phyloP scores from a whole-genome alignment of 2,329 filamentous ascomycete genomes.

The Talaromyces pinophilus region DNA sequence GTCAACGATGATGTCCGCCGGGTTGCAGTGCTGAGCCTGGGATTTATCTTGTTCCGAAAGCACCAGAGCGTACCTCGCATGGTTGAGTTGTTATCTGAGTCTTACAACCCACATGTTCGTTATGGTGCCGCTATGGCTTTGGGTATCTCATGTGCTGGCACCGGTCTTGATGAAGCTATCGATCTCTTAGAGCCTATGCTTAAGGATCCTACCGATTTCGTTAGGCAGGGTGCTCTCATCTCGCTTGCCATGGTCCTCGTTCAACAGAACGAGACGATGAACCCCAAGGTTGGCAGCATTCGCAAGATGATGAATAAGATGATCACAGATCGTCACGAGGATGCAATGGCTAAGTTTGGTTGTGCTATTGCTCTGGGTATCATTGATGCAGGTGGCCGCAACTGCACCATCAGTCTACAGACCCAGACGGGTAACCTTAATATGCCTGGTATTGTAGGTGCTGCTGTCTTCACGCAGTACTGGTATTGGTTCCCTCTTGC shows the following conservation, averaged over 20 bases:
- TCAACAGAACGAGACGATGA: constrained; percentile 99
- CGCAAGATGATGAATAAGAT: constrained; percentile 94
- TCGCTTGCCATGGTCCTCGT: constrained; percentile 96
- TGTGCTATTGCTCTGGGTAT: constrained; percentile 92
- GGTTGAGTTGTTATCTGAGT: constrained; percentile 97
- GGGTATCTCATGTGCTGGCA: constrained; percentile 96
- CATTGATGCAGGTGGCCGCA: constrained; percentile 95
- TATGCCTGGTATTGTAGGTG: constrained; percentile 96
- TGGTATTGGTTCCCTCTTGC: constrained; percentile 99
- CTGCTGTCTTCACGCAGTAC: constrained; percentile 98
- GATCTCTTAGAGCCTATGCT: constrained; percentile 98
- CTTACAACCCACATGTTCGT: constrained; percentile 96
- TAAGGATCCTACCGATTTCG: constrained; percentile 98
- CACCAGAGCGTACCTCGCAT: constrained; percentile 95
- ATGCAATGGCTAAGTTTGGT: constrained; percentile 99
- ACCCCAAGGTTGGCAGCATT: constrained; percentile 88
- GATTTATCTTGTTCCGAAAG: constrained; percentile 98
- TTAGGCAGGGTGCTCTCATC: constrained; percentile 93
- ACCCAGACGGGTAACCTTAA: constrained; percentile 98
- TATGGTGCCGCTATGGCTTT: constrained; percentile 98
- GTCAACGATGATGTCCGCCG: constrained; percentile 96
- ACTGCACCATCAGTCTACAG: constrained; percentile 96
- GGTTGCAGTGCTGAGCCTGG: constrained; percentile 94
- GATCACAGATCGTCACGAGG: constrained; percentile 90
- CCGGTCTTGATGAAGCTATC: constrained; percentile 91